Evolutionary conservation across 805 yeast genomes (phyloP), one percentile per base, ranked within the genome.

Genomic region (Torulaspora indica): DNA sequence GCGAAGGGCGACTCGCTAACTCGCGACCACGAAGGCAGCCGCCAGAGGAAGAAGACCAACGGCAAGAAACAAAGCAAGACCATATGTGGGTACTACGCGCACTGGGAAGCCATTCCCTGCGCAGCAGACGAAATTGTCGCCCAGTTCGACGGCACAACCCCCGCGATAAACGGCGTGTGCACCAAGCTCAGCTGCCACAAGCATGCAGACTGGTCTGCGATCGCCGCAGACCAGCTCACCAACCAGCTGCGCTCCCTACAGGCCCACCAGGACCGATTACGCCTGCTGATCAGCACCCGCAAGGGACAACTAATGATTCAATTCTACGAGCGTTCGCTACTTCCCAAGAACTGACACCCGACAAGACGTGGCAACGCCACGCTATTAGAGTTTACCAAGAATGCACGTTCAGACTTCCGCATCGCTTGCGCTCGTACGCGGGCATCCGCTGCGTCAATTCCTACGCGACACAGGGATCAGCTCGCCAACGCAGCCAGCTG

Each of bases 181-280:
- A 45, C 53, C n/a, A 59, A 56, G 37, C 28, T 46, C 9, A 56
- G 56, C 37, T 63, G 68, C 35, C 42, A 47, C 38, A 54, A 51
- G 32, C 68, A 63, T 39, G 43, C 50, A n/a, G 64, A 59, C 25
- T 63, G 68, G 68, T 40, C 56, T 1, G 43, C 51, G 8, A 56
- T 60, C 47, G 39, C 46, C 8, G 32, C 47, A 18, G 61, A 53
- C 22, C 57, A 53, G 20, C 35, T 48, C 24, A 48, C 52, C 22
- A 57, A 55, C 28, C 61, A 61, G 27, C 25, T 53, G 31, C 51
- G 55, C 10, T 52, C 63, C 1, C 31, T 55, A 5, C 58, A 60
- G 17, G 48, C 56, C 10, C 51, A 54, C 25, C 48, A 45, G 17
- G 58, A 56, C 27, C 53, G 67, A 30, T 43, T 61, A 15, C 30